Conservation (phyloP, 352 stramenopile genomes). For the Phytophthora melonis region DNA sequence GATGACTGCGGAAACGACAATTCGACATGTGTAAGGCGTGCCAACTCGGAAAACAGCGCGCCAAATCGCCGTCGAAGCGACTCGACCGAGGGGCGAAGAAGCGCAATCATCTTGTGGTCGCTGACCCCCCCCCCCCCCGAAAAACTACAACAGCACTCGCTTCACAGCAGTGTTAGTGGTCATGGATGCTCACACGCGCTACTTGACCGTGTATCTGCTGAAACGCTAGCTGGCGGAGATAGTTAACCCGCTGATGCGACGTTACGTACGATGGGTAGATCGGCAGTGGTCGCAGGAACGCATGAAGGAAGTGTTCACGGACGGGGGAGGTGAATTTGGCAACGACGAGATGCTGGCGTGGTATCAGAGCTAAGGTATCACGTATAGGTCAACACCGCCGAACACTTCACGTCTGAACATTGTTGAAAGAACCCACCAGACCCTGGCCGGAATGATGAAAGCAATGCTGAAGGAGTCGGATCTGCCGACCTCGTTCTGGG, state of each 20-base stretch:
- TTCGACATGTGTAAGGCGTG: neutral
- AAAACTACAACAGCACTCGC: neutral
- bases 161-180: neutral
- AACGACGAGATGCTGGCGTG: neutral
- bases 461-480: neutral
- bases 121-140: neutral
- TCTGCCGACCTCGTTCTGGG: slow-evolving; percentile 1
- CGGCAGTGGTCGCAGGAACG: no score
- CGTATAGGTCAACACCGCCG: neutral
- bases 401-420: slow-evolving; percentile 1
- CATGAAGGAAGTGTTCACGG: neutral
- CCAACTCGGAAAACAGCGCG: neutral
- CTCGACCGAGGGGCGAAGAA: neutral
- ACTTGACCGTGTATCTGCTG: neutral
- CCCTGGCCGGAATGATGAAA: neutral
- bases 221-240: no score
- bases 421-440: neutral
- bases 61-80: neutral
- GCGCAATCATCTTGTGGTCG: neutral
- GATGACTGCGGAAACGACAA: neutral
- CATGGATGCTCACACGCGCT: neutral
- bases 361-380: slow-evolving; percentile 2
- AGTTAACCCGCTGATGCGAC: no score
- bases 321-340: slow-evolving; percentile 4
- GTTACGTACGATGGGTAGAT: no score